Evolutionary conservation across 495 filamentous ascomycete genomes (phyloP), one percentile per base, ranked within the genome.

Genomic region (Neurospora terricola): DNA sequence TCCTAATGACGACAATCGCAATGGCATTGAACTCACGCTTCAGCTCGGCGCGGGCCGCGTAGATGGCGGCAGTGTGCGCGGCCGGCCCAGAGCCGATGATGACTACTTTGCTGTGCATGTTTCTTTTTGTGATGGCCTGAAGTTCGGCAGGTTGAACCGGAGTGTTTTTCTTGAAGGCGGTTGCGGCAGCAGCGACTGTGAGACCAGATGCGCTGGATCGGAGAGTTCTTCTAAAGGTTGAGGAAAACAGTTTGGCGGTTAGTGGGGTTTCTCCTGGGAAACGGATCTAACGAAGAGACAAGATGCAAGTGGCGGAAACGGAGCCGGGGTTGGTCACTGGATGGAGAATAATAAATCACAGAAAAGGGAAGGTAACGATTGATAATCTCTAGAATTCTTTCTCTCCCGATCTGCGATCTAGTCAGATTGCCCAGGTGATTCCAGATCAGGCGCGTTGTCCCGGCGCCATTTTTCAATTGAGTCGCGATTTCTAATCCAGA

Each of bases 1-100:
- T 6, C 10, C 21, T 59, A 2, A 27, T 14, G 48, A 27, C 48
- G 48, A 59, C 48, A 59, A 27, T 14, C 5, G 48, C 21, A 59
- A 59, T 27, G 21, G 21, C 21, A 14, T 59, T 7, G 59, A 14
- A 74, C 74, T 77, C 73, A 88, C 85, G 91, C 80, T 92, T 91
- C 75, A 99, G 85, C 81, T 99, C 94, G 75, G 96, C 96, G 79
- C 96, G 92, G 37, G 94, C 91, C 73, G 97, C 91, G 82, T 99
- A 99, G 80, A 99, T 89, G 76, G 95, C 96, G 72, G 96, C 96
- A 48, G 96, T 98, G 86, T 99, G 96, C 80, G 94, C 96, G 75
- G 94, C 96, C 71, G 96, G 96, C 86, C 96, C 96, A 72, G 96
- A 98, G 85, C 94, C 93, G 83, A 94, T 90, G 78, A 94, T 89